These are phyloP conservation scores for Zarea fungicola DNA, from an alignment of 2,329 filamentous ascomycete genomes.

Conservation along the genomic window DNA sequence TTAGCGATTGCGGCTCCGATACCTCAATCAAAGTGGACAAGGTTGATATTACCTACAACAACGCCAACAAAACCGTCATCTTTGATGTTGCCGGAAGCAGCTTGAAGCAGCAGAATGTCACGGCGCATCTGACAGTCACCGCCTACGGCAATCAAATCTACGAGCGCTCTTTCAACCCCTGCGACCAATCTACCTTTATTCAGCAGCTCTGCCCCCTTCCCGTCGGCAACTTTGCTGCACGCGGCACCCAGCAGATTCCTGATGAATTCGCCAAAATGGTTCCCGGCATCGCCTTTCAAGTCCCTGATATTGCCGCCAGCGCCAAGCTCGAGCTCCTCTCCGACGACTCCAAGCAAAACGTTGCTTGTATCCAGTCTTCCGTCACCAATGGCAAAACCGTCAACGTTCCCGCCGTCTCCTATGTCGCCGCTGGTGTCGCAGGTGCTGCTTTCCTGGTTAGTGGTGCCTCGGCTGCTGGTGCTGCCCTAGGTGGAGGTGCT, in stretches of 20 bases:
- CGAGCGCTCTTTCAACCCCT: conserved; percentile 77
- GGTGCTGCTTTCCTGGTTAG: conserved; percentile 74
- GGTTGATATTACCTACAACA: conserved; percentile 75
- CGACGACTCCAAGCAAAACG: conserved; percentile 51
- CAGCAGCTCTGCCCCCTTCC: conserved; percentile 81
- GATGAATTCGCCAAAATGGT: conserved; percentile 67
- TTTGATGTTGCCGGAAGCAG: conserved; percentile 82
- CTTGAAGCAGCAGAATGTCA: conserved; percentile 69
- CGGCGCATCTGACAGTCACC: conserved; percentile 66
- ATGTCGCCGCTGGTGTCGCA: conserved; percentile 76
- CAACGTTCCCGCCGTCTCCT: conserved; percentile 69
- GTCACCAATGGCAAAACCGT: conserved; percentile 86
- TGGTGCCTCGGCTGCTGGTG: conserved; percentile 63
- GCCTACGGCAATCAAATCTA: conserved; percentile 85
- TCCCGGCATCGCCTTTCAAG: conserved; percentile 79
- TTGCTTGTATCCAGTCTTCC: conserved; percentile 78
- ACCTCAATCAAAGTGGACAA: conserved; percentile 62
- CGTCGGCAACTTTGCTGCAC: conserved; percentile 65
- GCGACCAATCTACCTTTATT: conserved; percentile 61
- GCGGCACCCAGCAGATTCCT: conserved; percentile 68
- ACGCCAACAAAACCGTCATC: conserved; percentile 62
- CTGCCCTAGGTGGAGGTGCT: conserved; percentile 51
- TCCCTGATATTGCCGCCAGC: conserved; percentile 84
- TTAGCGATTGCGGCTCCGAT: conserved; percentile 60
- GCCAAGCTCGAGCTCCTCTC: conserved; percentile 72